Evolutionary conservation across 495 filamentous ascomycete genomes (phyloP).

Genomic region (Penicillium turbatum): DNA sequence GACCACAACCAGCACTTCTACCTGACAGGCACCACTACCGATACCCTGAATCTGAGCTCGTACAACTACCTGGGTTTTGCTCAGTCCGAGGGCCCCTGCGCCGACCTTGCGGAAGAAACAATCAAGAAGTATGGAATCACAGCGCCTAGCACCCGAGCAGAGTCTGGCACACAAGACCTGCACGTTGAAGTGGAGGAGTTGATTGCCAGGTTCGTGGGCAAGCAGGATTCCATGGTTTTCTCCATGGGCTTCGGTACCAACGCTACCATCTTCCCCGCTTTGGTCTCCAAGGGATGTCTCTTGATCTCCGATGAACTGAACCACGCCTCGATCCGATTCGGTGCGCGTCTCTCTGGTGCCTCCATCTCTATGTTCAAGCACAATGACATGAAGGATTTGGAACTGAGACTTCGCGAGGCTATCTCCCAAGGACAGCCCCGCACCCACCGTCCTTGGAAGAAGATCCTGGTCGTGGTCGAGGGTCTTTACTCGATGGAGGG

Average conservation of each 20-base stretch:
- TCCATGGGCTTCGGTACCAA: constrained; percentile 99
- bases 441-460: constrained; percentile 97
- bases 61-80: constrained; percentile 99
- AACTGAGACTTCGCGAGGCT: constrained; percentile 76
- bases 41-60: constrained; percentile 96
- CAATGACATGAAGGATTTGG: constrained; percentile 88
- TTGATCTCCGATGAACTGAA: constrained; percentile 97
- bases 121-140: constrained; percentile 81
- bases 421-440: constrained; percentile 96
- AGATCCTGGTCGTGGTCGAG: constrained; percentile 94
- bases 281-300: constrained; percentile 86
- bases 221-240: constrained; percentile 91
- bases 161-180: constrained; percentile 84
- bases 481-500: constrained; percentile 99
- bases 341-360: constrained; percentile 87
- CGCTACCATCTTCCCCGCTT: constrained; percentile 79
- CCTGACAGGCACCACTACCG: constrained; percentile 83
- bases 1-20: constrained; percentile 87
- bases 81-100: constrained; percentile 95
- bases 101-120: constrained; percentile 82
- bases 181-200: constrained; percentile 83
- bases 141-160: constrained; percentile 71
- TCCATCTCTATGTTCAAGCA: constrained; percentile 96
- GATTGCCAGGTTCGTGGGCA: constrained; percentile 87
- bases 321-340: constrained; percentile 94